Percentiles rank a stretch among this genome's conserved stretches.
These are phyloP conservation scores for Brassica napus DNA, from an alignment of 345 rosid genomes.

Conservation along the genomic window DNA sequence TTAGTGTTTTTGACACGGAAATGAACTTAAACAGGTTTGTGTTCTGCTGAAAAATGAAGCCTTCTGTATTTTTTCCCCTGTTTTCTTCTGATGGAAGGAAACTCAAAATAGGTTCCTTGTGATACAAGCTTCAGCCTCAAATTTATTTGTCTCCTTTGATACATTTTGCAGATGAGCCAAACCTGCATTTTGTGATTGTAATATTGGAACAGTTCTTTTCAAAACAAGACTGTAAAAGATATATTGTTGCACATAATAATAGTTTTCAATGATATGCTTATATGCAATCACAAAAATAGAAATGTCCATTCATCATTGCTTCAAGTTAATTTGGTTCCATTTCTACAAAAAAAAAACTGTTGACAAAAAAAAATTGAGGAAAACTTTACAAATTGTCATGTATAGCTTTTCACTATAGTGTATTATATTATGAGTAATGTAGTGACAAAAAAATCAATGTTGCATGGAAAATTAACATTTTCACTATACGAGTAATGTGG, in stretches of 20 bases:
- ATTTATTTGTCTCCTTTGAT: background rate
- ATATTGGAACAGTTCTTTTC: slow-evolving; percentile 11
- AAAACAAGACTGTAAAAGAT: background rate
- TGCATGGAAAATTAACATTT: too few relatives aligned
- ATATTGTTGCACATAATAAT: slow-evolving; percentile 12
- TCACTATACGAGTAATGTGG: too few relatives aligned
- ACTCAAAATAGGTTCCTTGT: slow-evolving; percentile 18
- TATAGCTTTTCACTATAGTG: too few relatives aligned
- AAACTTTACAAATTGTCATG: too few relatives aligned
- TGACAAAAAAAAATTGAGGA: too few relatives aligned
- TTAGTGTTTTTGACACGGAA: slow-evolving; percentile 39
- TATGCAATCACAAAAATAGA: background rate
- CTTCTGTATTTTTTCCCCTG: background rate
- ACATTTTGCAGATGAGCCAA: slow-evolving; percentile 19
- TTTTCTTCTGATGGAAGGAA: slow-evolving; percentile 22
- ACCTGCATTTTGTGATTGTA: slow-evolving; percentile 16
- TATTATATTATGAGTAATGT: too few relatives aligned
- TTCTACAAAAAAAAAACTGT: too few relatives aligned
- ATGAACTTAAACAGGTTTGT: slow-evolving; percentile 32
- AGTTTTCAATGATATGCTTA: background rate
- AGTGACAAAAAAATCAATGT: too few relatives aligned
- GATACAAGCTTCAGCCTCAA: background rate
- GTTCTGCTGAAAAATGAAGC: slow-evolving; percentile 5
- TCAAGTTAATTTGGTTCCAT: too few relatives aligned
- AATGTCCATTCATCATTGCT: background rate